Evolutionary conservation across 2,329 filamentous ascomycete species (phyloP).

Genomic region (Cercospora sp.): DNA sequence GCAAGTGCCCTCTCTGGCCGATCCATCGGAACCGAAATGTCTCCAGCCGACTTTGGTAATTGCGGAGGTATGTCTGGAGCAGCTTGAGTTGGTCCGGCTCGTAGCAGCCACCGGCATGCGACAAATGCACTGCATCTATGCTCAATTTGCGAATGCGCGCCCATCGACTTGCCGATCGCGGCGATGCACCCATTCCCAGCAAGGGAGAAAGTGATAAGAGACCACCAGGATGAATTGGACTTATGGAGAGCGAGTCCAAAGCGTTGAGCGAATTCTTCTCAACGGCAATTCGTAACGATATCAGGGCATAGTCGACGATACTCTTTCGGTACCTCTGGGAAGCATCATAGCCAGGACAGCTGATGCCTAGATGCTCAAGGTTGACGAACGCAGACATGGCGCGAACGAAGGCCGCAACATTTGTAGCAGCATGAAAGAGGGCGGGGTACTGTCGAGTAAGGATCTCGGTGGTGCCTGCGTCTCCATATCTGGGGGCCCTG

Average conservation of each 20-base stretch:
- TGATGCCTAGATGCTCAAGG: conserved; percentile 72
- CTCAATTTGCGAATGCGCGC: conserved; percentile 72
- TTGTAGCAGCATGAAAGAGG: conserved; percentile 84
- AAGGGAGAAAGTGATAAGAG: conserved; percentile 76
- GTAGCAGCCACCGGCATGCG: conserved; percentile 48
- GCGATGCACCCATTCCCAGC: conserved; percentile 72
- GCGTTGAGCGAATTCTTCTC: conserved; percentile 69
- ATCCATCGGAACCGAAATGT: conserved; percentile 78
- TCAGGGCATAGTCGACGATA: conserved; percentile 84
- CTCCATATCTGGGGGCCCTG: conserved; percentile 73
- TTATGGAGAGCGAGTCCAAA: conserved; percentile 70
- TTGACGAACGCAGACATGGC: conserved; percentile 69
- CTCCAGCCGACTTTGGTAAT: conserved; percentile 51
- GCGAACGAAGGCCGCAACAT: conserved; percentile 79
- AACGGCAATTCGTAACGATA: conserved; percentile 79
- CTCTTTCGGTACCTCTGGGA: conserved; percentile 70
- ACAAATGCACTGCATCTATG: conserved; percentile 60
- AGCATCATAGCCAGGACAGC: conserved; percentile 70
- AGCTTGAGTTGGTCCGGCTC: conserved; percentile 64
- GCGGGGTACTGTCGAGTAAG: conserved; percentile 85
- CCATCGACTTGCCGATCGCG: conserved; percentile 72
- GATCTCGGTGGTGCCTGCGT: conserved; percentile 74
- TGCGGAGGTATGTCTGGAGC: conserved; percentile 76
- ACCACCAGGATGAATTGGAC: conserved; percentile 71
- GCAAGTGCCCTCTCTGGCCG: conserved; percentile 70